Conservation (phyloP, 2,329 filamentous ascomycete genomes). For the Penicillium sp. region DNA sequence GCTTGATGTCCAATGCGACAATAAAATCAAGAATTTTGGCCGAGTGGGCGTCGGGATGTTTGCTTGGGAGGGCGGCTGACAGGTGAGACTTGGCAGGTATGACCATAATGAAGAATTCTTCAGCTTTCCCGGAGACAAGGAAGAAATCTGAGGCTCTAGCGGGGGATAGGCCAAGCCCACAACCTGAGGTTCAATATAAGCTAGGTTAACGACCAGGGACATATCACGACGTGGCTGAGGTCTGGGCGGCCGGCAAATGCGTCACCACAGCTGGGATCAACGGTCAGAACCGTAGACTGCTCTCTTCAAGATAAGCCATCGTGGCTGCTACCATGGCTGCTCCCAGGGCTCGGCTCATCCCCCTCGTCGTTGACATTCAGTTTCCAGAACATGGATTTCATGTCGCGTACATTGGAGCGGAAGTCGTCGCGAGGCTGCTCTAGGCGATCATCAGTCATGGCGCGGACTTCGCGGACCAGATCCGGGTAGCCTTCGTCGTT, state of each 20-base stretch:
- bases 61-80: not conserved
- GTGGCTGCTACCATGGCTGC: conserved; percentile 7
- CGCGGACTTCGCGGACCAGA: conserved; percentile 73
- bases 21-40: not conserved
- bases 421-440: conserved; percentile 53
- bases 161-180: not conserved
- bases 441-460: conserved; percentile 76
- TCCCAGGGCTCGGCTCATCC: conserved; percentile 28
- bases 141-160: not conserved
- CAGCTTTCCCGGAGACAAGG: not conserved
- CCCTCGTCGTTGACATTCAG: conserved; percentile 54
- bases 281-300: not conserved
- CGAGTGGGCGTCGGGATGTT: not conserved
- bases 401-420: conserved; percentile 68
- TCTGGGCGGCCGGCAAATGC: not conserved
- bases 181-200: not conserved
- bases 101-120: not conserved
- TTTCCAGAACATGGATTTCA: conserved; percentile 70
- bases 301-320: conserved; percentile 6
- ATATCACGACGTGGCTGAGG: not conserved
- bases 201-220: not conserved
- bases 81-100: not conserved
- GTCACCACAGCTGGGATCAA: not conserved
- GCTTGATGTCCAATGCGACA: not conserved
- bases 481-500: conserved; percentile 73